Conservation (phyloP, 306 rosid genomes). For the Fragaria nilgerrensis region DNA sequence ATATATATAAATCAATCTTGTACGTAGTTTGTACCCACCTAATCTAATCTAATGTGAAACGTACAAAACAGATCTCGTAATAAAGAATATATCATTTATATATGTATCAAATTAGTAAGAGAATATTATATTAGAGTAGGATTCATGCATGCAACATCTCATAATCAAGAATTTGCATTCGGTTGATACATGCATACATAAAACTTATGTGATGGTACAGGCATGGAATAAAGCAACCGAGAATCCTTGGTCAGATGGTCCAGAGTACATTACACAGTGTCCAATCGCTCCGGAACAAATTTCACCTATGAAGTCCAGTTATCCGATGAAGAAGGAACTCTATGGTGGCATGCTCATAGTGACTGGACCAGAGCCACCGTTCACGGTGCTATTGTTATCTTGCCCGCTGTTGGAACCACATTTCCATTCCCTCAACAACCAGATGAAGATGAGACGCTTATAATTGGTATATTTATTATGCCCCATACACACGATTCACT, state of each 20-base stretch:
- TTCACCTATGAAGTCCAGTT: slow-evolving; percentile 41
- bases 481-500: background rate
- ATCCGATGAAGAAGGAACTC: slow-evolving; percentile 51
- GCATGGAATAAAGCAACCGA: slow-evolving; percentile 58
- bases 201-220: slow-evolving; percentile 1
- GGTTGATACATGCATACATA: too few relatives aligned
- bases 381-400: slow-evolving; percentile 24
- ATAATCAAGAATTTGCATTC: background rate
- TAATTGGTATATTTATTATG: background rate
- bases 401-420: background rate
- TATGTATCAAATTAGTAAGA: too few relatives aligned
- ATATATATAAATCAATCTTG: too few relatives aligned
- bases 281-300: slow-evolving; percentile 39
- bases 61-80: too few relatives aligned
- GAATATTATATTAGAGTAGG: too few relatives aligned
- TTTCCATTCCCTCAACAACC: slow-evolving; percentile 1
- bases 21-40: too few relatives aligned
- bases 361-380: slow-evolving; percentile 23
- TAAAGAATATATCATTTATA: too few relatives aligned
- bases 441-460: slow-evolving; percentile 3
- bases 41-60: too few relatives aligned
- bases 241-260: slow-evolving; percentile 74
- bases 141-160: background rate
- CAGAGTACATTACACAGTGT: slow-evolving; percentile 50
- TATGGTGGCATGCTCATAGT: slow-evolving; percentile 19